Conservation (phyloP, 495 filamentous ascomycete species). For the Pyronema domesticum region DNA sequence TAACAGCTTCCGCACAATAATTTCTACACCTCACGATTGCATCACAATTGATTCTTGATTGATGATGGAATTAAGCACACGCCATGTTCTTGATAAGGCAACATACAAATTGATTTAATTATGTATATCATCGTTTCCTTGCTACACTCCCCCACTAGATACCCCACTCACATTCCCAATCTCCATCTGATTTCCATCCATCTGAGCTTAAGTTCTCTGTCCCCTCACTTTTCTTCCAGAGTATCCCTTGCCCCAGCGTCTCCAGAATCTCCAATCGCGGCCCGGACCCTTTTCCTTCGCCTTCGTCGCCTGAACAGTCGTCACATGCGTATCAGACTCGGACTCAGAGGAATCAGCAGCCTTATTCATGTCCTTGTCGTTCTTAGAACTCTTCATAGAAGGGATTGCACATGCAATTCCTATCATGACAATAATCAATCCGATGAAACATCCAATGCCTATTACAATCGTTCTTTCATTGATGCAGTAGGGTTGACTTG, state of each 20-base stretch:
- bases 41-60: too few species aligned
- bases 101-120: too few species aligned
- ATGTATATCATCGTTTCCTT: not conserved
- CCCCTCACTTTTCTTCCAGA: slow-evolving; percentile 9
- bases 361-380: slow-evolving; percentile 9
- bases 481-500: too few species aligned
- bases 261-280: slow-evolving; percentile 18
- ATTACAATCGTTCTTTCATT: too few species aligned
- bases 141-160: not conserved
- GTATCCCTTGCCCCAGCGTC: slow-evolving; percentile 15
- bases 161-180: slow-evolving; percentile 7
- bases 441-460: slow-evolving; percentile 1
- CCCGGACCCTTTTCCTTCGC: slow-evolving; percentile 13
- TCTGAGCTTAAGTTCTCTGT: slow-evolving; percentile 9
- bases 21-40: too few species aligned
- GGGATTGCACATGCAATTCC: slow-evolving; percentile 1
- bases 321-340: slow-evolving; percentile 9
- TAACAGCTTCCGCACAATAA: too few species aligned
- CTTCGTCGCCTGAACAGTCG: slow-evolving; percentile 19
- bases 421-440: slow-evolving; percentile 8
- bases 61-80: too few species aligned
- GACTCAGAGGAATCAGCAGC: slow-evolving; percentile 13
- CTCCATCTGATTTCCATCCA: not conserved
- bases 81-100: too few species aligned
- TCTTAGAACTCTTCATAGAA: slow-evolving; percentile 10